Evolutionary conservation across 2,329 filamentous ascomycete genomes (phyloP).

Genomic region (Geosmithia putterillii): DNA sequence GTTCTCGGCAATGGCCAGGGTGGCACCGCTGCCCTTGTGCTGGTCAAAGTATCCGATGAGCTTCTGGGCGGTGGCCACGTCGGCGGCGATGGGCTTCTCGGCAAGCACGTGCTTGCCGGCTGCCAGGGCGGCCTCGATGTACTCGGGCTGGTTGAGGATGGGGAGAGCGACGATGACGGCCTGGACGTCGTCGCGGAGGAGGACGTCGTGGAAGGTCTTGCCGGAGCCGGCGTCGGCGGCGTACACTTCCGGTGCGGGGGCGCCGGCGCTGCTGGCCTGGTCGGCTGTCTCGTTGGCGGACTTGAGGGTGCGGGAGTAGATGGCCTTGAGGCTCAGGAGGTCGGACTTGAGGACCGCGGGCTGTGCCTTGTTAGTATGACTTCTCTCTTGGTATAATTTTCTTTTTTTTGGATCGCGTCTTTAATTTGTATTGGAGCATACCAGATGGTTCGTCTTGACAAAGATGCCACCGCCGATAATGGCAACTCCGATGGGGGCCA

Average conservation of each 20-base stretch:
- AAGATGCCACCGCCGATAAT: conserved; percentile 54
- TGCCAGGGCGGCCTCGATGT: conserved; percentile 44
- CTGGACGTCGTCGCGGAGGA: conserved; percentile 39
- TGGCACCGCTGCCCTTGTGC: conserved; percentile 13
- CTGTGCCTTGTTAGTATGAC: conserved; percentile 2
- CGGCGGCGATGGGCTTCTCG: conserved; percentile 57
- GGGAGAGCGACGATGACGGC: conserved; percentile 50
- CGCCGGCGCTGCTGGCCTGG: conserved; percentile 15
- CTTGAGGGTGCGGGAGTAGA: conserved; percentile 51
- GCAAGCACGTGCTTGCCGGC: conserved; percentile 59
- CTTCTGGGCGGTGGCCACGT: conserved; percentile 30
- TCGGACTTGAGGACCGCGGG: conserved; percentile 46
- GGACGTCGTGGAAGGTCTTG: conserved; percentile 35
- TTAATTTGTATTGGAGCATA: conserved; percentile 19
- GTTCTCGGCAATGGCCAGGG: conserved; percentile 60
- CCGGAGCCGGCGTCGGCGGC: conserved; percentile 37
- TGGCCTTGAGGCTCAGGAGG: conserved; percentile 43
- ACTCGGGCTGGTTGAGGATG: conserved; percentile 45
- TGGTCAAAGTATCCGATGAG: conserved; percentile 24
- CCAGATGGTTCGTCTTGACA: conserved; percentile 44
- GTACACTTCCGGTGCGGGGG: conserved; percentile 39
- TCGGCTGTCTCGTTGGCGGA: conserved; percentile 37
- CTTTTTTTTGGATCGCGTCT: too few relatives aligned
- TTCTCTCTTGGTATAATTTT: background rate
- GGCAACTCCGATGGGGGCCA: conserved; percentile 37